Base-by-base conservation (phyloP, 2,329 filamentous ascomycete species). In the Hypoxylon rubiginosum region DNA sequence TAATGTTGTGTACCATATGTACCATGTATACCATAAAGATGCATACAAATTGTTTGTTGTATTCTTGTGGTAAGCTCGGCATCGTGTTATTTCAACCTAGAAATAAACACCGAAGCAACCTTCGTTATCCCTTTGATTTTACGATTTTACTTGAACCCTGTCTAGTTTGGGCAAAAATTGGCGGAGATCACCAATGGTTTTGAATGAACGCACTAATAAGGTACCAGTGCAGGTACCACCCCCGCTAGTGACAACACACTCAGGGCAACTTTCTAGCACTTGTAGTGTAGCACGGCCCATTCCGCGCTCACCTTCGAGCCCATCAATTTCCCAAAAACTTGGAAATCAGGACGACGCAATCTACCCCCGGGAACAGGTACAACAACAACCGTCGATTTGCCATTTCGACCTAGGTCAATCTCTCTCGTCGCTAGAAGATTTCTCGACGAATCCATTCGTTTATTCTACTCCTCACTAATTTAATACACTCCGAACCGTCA, bases 191-290 rank as follows among this genome's bases (percentile, higher is more conserved):
- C 64, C 51, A 43, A 51, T 58, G 34, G 51, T 60, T 43, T 62
- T 49, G 62, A 58, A 41, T 55, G 49, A 39, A 59, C 51, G 50
- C 60, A 48, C 67, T 69, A 69, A 69, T 64, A 58, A 59, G 64
- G 67, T 66, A 67, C 60, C 64, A 59, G 67, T 59, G 55, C 67
- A 69, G 67, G 58, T 64, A 69, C 64, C 52, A 54, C 60, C 63
- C 67, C 67, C 65, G 60, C 65, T 48, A 45, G 61, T 68, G 67
- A 66, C 67, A 70, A 64, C 67, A 41, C 67, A 69, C 67, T 53
- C 24, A 48, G 36, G 41, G 55, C 36, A 48, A 24, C 21, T 24
- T 41, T 19, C 24, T 30, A 32, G 26, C 49, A 52, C 28, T 15
- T 1, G 3, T 36, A 10, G n/a, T 43, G 48, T 24, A 63, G 53